These are phyloP conservation scores for Furcasterigmium furcatum DNA, from an alignment of 2,329 filamentous ascomycete genomes.

Conservation along the genomic window DNA sequence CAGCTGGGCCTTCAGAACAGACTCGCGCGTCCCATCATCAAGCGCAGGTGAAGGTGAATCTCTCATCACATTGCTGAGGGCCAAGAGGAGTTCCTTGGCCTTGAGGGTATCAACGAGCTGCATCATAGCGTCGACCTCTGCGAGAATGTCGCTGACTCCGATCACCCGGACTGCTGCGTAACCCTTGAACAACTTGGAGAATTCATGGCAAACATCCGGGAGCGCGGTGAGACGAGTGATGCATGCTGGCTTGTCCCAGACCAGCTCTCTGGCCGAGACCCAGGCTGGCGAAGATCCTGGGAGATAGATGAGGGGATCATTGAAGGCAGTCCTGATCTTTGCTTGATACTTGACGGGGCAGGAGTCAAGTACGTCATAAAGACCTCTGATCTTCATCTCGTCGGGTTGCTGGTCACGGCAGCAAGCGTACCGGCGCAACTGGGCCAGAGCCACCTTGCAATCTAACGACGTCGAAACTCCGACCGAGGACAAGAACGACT, in stretches of 20 bases:
- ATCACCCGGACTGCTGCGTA: too few species aligned
- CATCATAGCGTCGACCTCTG: too few species aligned
- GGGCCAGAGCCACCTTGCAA: not conserved
- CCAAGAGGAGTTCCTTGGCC: too few species aligned
- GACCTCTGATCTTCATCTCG: not conserved
- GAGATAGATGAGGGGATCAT: not conserved
- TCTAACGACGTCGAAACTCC: not conserved
- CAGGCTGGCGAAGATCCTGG: too few species aligned
- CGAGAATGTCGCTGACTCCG: too few species aligned
- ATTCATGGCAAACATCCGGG: not conserved
- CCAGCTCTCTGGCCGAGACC: too few species aligned
- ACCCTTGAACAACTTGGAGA: too few species aligned
- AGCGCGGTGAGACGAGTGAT: not conserved
- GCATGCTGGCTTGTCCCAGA: not conserved
- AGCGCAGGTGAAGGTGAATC: too few species aligned
- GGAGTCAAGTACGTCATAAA: not conserved
- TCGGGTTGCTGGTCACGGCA: not conserved
- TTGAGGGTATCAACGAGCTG: too few species aligned
- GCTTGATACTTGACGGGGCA: not conserved
- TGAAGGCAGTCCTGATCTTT: not conserved
- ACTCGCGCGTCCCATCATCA: too few species aligned
- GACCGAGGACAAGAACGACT: not conserved
- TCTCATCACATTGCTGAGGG: too few species aligned
- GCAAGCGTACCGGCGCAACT: not conserved
- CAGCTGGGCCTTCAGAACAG: not conserved